Evolutionary conservation across 1,284 basidiomycete species (phyloP).

Genomic region (Rhodofomes roseus): DNA sequence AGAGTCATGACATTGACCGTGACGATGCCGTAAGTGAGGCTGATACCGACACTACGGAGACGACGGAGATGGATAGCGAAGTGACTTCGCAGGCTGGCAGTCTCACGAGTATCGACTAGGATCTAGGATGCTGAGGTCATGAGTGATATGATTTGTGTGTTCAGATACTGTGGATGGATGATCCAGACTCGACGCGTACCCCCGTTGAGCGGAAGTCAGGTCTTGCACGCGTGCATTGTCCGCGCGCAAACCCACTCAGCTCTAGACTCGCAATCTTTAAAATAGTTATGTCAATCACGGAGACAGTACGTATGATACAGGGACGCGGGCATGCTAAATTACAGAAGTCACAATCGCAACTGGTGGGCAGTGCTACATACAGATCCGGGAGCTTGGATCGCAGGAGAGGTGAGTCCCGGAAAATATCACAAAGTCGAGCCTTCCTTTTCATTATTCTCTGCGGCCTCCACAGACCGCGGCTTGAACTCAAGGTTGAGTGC

Average conservation of each 20-base stretch:
- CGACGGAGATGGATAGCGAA: slow-evolving; percentile 30
- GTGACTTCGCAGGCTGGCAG: slow-evolving; percentile 41
- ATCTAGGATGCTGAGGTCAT: neutral
- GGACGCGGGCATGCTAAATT: neutral
- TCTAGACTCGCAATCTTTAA: slow-evolving; percentile 3
- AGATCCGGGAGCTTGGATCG: neutral
- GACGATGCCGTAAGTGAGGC: slow-evolving; percentile 37
- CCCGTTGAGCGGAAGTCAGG: neutral
- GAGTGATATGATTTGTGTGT: neutral
- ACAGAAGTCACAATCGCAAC: neutral
- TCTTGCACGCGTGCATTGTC: neutral
- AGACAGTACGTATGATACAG: neutral
- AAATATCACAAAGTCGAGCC: neutral
- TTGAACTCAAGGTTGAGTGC: slow-evolving; percentile 63
- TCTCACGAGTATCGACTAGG: slow-evolving; percentile 56
- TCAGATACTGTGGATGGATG: neutral
- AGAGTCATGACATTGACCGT: slow-evolving; percentile 25
- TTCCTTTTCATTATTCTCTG: slow-evolving; percentile 11
- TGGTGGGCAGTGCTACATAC: neutral
- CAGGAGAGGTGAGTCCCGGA: too few species aligned
- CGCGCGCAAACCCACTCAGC: neutral
- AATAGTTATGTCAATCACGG: neutral
- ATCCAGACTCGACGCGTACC: neutral
- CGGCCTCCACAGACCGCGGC: slow-evolving; percentile 23
- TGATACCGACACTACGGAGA: slow-evolving; percentile 34